Conservation (phyloP, 805 yeast genomes). For the Candida awuae region DNA sequence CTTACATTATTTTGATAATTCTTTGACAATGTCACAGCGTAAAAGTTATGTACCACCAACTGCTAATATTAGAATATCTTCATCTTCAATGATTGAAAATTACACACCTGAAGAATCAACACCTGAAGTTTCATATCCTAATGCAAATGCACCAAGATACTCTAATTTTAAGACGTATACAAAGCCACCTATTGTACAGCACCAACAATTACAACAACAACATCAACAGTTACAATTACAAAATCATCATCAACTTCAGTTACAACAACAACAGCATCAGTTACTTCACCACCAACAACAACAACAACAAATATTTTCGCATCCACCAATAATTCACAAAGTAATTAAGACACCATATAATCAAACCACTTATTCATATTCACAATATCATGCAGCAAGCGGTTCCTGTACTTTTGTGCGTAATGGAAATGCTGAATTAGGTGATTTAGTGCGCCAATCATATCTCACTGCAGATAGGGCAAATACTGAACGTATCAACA, state of each 20-base stretch:
- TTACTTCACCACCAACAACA: constrained; percentile 15
- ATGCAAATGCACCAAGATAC: background rate
- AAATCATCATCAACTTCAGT: too few relatives aligned
- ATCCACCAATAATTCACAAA: constrained; percentile 17
- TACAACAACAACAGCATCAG: background rate
- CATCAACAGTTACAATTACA: background rate
- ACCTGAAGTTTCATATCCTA: background rate
- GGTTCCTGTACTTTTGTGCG: constrained; percentile 27
- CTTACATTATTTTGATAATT: constrained; percentile 45
- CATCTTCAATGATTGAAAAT: constrained; percentile 11
- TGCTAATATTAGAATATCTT: constrained; percentile 22
- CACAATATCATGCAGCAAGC: constrained; percentile 26
- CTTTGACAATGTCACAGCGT: constrained; percentile 20
- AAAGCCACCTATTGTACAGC: background rate
- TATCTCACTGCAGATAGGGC: constrained; percentile 8
- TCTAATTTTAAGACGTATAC: constrained; percentile 3
- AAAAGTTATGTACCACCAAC: constrained; percentile 28
- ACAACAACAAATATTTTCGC: constrained; percentile 6
- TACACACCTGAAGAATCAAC: constrained; percentile 1
- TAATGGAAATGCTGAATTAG: constrained; percentile 30
- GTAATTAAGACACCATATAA: constrained; percentile 29
- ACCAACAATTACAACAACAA: background rate
- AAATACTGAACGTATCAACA: background rate
- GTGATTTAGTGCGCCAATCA: constrained; percentile 16
- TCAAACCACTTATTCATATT: constrained; percentile 23